phyloP scores from a whole-genome alignment of 1,284 basidiomycete genomes.

The Chondrostereum purpureum region DNA sequence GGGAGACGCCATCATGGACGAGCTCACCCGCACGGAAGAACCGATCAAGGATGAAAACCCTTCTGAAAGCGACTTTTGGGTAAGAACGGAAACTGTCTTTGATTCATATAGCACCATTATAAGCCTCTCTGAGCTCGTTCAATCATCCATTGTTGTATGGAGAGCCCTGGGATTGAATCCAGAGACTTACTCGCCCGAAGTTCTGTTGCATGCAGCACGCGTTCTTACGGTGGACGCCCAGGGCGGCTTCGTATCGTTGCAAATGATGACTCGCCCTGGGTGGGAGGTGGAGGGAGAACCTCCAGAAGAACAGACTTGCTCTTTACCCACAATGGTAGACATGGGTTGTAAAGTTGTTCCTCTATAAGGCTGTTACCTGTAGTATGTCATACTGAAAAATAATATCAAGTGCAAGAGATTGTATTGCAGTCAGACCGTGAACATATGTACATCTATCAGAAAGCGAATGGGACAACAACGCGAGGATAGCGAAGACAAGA shows the following conservation, averaged over 20 bases:
- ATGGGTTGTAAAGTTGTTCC: too few species aligned
- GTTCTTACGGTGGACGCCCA: constrained; percentile 1
- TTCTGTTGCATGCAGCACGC: constrained; percentile 5
- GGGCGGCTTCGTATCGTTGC: not conserved
- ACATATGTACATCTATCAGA: too few species aligned
- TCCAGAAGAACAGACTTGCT: too few species aligned
- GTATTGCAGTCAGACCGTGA: too few species aligned
- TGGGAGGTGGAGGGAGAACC: constrained; percentile 1
- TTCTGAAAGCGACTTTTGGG: not conserved
- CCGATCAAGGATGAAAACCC: not conserved
- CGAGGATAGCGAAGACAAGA: too few species aligned
- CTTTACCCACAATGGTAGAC: too few species aligned
- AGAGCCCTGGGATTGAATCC: constrained; percentile 7
- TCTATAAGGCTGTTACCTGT: too few species aligned
- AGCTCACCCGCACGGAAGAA: not conserved
- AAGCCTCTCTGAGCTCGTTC: not conserved
- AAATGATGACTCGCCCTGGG: constrained; percentile 3
- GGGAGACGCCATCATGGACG: constrained; percentile 18
- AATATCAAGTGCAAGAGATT: too few species aligned
- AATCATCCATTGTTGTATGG: not conserved
- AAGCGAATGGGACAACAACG: too few species aligned
- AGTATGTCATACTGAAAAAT: too few species aligned
- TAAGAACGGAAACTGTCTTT: not conserved
- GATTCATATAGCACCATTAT: not conserved
- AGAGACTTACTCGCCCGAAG: constrained; percentile 4